Base-by-base conservation (phyloP, 768 basidiomycete genomes). In the Collybia nuda region DNA sequence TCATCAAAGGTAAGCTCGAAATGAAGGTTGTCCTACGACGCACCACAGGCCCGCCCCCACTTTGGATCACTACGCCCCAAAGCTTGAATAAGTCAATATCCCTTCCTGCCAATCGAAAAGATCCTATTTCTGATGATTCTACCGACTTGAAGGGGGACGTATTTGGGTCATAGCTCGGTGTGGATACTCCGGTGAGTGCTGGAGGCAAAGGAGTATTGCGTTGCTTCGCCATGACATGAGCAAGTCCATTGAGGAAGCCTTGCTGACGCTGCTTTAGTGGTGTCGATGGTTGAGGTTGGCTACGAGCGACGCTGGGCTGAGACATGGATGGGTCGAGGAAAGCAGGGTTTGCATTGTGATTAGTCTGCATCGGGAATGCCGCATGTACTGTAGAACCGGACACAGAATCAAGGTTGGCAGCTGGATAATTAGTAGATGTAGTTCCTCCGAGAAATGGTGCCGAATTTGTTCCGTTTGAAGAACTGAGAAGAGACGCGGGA, bases 71-170 rank as follows among this genome's bases (percentile, higher is more conserved):
- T 37, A 80, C 53, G 11, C 73, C 74, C 84, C 86, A 92, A 8
- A 93, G 67, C 60, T 77, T 86, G 66, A 86, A 84, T n/a, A 93
- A 65, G 62, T 88, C 85, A 40, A 93, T 68, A 57, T 91, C 88
- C 63, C 79, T 86, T 15, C 86, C 88, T 2, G 82, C 86, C 17
- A 93, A 61, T 42, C 81, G 80, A 64, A 92, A 75, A 36, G 76
- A 68, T 26, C 91, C 90, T 9, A 76, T 56, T 54, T 88, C 86
- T 48, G 72, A 61, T 9, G 82, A 79, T 52, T 91, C 88, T 52
- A 93, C 69, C 46, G 70, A 67, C 60, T 82, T 81, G 84, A 86
- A 92, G 18, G 70, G 76, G 1, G 89, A 83, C 38, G 70, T 76
- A 40, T 63, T 65, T 22, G 80, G 83, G 64, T 93, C 89, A 56